Conservation (phyloP, 306 rosid species). For the Sphenostylis stenocarpa region DNA sequence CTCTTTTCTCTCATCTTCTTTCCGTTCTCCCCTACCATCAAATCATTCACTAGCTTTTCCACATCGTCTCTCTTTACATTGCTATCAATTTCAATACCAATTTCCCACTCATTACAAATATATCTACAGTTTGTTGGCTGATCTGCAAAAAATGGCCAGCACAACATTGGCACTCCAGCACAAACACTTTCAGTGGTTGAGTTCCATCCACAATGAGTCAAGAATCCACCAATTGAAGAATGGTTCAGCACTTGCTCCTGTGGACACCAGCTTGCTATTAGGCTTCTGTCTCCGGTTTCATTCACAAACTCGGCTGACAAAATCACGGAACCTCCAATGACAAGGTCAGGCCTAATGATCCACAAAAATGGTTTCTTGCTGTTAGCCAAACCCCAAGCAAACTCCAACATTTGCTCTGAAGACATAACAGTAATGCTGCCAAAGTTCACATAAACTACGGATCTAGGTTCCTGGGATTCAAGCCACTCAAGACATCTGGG, state of each 20-base stretch:
- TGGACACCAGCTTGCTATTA: conserved; percentile 32
- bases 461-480: not conserved
- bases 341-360: conserved; percentile 43
- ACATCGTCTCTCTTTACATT: conserved; percentile 31
- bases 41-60: conserved; percentile 29
- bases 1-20: conserved; percentile 26
- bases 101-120: conserved; percentile 22
- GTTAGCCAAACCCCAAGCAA: conserved; percentile 36
- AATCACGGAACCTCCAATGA: conserved; percentile 28
- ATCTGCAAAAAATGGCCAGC: conserved; percentile 38
- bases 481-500: not conserved
- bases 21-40: conserved; percentile 37
- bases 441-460: conserved; percentile 15
- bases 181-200: conserved; percentile 30
- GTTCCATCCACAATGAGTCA: conserved; percentile 43
- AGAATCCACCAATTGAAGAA: conserved; percentile 29
- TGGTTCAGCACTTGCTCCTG: conserved; percentile 40
- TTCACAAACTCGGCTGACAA: conserved; percentile 25
- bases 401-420: conserved; percentile 8
- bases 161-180: conserved; percentile 36
- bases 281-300: conserved; percentile 16
- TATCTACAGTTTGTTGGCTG: conserved; percentile 26
- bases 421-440: conserved; percentile 1
- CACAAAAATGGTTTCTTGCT: conserved; percentile 35
- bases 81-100: conserved; percentile 27